phyloP scores from a whole-genome alignment of 2,329 filamentous ascomycete genomes.

The Drechslera avenae region DNA sequence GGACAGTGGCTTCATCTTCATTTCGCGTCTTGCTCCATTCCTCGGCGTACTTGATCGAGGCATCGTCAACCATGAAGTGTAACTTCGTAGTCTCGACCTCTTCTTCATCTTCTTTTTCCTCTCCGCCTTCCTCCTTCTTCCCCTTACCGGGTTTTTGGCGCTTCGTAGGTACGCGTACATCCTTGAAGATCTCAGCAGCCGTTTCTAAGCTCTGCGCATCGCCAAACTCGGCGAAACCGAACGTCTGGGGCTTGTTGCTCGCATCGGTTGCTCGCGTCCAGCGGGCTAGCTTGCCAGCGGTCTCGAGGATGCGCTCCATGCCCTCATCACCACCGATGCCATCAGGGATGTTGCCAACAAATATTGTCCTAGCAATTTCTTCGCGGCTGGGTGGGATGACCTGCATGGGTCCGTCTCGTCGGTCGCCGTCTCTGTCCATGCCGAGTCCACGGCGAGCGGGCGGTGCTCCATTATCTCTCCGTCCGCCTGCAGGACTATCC shows the following conservation, averaged over 20 bases:
- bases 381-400: slow-evolving; percentile 84
- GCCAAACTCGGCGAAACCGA: slow-evolving; percentile 95
- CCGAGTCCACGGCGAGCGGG: slow-evolving; percentile 61
- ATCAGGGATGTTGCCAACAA: slow-evolving; percentile 83
- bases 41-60: slow-evolving; percentile 82
- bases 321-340: slow-evolving; percentile 76
- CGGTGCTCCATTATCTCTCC: slow-evolving; percentile 54
- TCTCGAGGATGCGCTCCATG: slow-evolving; percentile 75
- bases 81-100: slow-evolving; percentile 71
- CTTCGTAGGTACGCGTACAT: slow-evolving; percentile 80
- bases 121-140: slow-evolving; percentile 48
- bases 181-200: slow-evolving; percentile 81
- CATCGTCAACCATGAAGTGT: slow-evolving; percentile 75
- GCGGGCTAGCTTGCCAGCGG: slow-evolving; percentile 78
- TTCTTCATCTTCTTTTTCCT: slow-evolving; percentile 44
- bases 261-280: slow-evolving; percentile 82
- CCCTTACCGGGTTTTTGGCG: slow-evolving; percentile 64
- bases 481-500: slow-evolving; percentile 52
- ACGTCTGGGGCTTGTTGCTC: slow-evolving; percentile 81
- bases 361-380: slow-evolving; percentile 89
- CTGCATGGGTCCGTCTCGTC: slow-evolving; percentile 68
- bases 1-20: slow-evolving; percentile 66
- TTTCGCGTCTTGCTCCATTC: slow-evolving; percentile 72
- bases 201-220: slow-evolving; percentile 85
- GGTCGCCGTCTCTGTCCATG: slow-evolving; percentile 63